Conservation (phyloP, 106 monocot species). For the Allium fistulosum region DNA sequence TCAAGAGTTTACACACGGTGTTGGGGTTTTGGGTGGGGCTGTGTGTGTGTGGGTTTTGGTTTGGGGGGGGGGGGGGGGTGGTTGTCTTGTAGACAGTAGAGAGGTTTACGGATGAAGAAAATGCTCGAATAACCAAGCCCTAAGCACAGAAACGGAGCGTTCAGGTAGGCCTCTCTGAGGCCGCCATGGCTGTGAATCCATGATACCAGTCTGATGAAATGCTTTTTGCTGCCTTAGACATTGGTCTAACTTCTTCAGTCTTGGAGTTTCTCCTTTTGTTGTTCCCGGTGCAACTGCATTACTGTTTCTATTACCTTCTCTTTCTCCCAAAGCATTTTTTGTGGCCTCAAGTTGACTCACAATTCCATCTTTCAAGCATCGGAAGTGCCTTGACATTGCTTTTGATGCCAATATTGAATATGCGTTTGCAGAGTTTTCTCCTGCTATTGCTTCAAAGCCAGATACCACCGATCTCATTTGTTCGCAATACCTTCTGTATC, state of each 20-base stretch:
- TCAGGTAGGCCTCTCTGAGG: slow-evolving; percentile 90
- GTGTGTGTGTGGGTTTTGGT: too few species aligned
- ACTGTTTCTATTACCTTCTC: slow-evolving; percentile 5
- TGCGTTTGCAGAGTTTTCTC: slow-evolving; percentile 44
- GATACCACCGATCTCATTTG: slow-evolving; percentile 55
- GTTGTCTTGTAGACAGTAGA: not conserved
- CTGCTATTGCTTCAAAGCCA: slow-evolving; percentile 58
- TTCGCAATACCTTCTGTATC: slow-evolving; percentile 61
- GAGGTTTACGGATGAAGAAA: slow-evolving; percentile 75
- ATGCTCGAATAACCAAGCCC: slow-evolving; percentile 95
- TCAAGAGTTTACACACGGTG: too few species aligned
- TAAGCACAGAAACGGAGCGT: slow-evolving; percentile 57
- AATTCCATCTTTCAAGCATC: slow-evolving; percentile 64
- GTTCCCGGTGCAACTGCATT: slow-evolving; percentile 18
- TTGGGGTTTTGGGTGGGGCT: too few species aligned
- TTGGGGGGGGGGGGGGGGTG: too few species aligned
- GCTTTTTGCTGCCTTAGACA: slow-evolving; percentile 58
- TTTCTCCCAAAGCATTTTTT: slow-evolving; percentile 56
- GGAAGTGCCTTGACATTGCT: slow-evolving; percentile 88
- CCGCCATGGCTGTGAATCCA: slow-evolving; percentile 70
- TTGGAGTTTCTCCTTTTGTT: slow-evolving; percentile 67
- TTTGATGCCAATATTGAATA: slow-evolving; percentile 65
- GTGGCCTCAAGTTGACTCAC: slow-evolving; percentile 38
- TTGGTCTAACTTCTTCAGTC: slow-evolving; percentile 62
- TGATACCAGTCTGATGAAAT: slow-evolving; percentile 49